Evolutionary conservation across 495 filamentous ascomycete genomes (phyloP), one percentile per base, ranked within the genome.

Genomic region (Hypoxylon subgilvum): DNA sequence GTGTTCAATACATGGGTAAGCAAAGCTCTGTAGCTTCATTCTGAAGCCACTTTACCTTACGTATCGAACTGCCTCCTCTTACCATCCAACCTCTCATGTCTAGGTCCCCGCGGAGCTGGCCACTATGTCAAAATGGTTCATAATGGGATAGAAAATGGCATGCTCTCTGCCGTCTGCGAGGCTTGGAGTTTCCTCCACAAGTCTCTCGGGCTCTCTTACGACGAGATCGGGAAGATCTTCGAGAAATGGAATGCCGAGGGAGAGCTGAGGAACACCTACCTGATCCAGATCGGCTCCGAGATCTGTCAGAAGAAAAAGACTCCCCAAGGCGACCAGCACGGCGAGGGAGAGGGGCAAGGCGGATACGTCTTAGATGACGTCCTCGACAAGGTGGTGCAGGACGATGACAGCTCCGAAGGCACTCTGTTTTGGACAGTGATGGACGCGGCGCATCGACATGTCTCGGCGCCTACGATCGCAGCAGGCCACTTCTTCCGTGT

Each of bases 71-170:
- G n/a, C n/a, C n/a, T n/a, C n/a, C n/a, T n/a, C n/a, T n/a, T n/a
- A n/a, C n/a, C n/a, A n/a, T n/a, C n/a, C n/a, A 35, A 35, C 9
- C 12, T n/a, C 6, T 35, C 27, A 35, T n/a, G 7, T 17, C 3
- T 32, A 47, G 56, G 87, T 0, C 81, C 80, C 3, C 84, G 82
- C 1, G 86, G 88, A 1, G 77, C 81, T 0, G 87, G 87, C 1
- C 84, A 91, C 68, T 90, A 85, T 61, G 85, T 89, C 27, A 91
- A 91, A 69, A 90, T 90, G 86, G 79, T 88, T 0, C 88, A 91
- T 63, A 89, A 90, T 63, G 86, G 86, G 3, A 89, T 90, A 40
- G 86, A 91, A 68, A 85, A 88, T 41, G 86, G 85, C 13, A 87
- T 90, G 84, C 73, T 66, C 36, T 62, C 64, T 28, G 56, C 52